Evolutionary conservation across 2,329 filamentous ascomycete species (phyloP).

Genomic region (Zasmidium angulare): DNA sequence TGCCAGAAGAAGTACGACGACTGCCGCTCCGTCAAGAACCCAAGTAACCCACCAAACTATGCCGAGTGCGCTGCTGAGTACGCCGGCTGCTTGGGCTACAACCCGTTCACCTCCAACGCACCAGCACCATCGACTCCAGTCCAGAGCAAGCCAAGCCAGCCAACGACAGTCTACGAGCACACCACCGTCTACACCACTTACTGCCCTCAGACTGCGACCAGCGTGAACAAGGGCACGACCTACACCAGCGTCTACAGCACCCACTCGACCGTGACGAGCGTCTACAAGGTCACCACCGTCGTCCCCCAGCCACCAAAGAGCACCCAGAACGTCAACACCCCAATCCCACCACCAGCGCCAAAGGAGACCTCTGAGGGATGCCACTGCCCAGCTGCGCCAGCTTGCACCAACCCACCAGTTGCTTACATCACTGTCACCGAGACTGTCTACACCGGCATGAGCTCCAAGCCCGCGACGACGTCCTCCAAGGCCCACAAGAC

Average conservation of each 20-base stretch:
- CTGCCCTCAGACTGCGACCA: not conserved
- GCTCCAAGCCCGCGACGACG: not conserved
- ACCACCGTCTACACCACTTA: not conserved
- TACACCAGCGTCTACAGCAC: not conserved
- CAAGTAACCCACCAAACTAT: slow-evolving; percentile 5
- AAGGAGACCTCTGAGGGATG: not conserved
- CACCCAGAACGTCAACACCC: not conserved
- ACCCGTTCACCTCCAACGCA: slow-evolving; percentile 13
- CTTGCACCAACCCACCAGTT: not conserved
- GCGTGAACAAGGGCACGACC: not conserved
- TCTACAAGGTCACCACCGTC: not conserved
- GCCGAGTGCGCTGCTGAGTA: slow-evolving; percentile 14
- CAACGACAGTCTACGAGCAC: not conserved
- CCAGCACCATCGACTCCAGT: not conserved
- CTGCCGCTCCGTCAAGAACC: slow-evolving; percentile 9
- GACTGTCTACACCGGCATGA: not conserved
- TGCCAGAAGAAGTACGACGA: slow-evolving; percentile 7
- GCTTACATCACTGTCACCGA: not conserved
- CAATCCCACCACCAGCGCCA: not conserved
- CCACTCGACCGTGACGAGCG: not conserved
- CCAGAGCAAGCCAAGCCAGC: not conserved
- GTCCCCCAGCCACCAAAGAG: not conserved
- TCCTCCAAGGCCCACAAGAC: not conserved
- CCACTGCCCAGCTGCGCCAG: not conserved
- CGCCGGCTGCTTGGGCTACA: slow-evolving; percentile 18